Base-by-base conservation (phyloP, 306 rosid species). In the Vicia faba region DNA sequence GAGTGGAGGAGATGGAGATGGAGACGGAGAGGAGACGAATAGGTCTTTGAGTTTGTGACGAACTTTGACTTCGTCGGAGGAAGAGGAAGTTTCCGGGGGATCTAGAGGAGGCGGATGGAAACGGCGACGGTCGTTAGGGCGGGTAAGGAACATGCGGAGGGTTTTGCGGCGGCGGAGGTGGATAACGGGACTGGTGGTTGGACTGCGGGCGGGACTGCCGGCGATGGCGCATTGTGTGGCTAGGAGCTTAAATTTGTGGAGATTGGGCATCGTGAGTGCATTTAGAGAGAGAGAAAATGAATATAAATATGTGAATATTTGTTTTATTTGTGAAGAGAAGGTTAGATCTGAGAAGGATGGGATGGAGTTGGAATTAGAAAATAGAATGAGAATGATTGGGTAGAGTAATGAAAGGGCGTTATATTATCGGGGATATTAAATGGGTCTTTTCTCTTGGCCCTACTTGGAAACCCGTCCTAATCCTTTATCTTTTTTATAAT, bases 81-180 rank as follows among this genome's bases (percentile, higher is more conserved):
- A 31, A 54, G 77, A 59, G 12, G 43, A 31, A 54, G 69, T 57
- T 12, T 61, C 54, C 4, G 76, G 76, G 0, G 79, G 79, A 68
- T 75, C 79, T 53, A 68, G 41, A 11, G 69, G 59, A 41, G 61
- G 81, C 15, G 23, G 84, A 45, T 56, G 74, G 36, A 80, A 66
- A 2, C 87, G 83, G 62, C 84, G 88, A 36, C 83, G 89, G 63
- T 89, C 86, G 40, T 80, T 39, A 8, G 72, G 67, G 11, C 89
- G 89, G 57, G 65, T 58, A 74, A 91, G 97, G 78, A 91, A 85
- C 96, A 91, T 91, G 35, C 96, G 77, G 13, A 91, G 85, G 36
- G 97, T 91, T 19, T 80, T 91, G 2, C 91, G 93, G 41, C 96
- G 93, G 81, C 97, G 97, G 73, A 91, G 87, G 40, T 85, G 96